Evolutionary conservation across 2,329 filamentous ascomycete species (phyloP).

Genomic region (Phyllosticta ampelicida): DNA sequence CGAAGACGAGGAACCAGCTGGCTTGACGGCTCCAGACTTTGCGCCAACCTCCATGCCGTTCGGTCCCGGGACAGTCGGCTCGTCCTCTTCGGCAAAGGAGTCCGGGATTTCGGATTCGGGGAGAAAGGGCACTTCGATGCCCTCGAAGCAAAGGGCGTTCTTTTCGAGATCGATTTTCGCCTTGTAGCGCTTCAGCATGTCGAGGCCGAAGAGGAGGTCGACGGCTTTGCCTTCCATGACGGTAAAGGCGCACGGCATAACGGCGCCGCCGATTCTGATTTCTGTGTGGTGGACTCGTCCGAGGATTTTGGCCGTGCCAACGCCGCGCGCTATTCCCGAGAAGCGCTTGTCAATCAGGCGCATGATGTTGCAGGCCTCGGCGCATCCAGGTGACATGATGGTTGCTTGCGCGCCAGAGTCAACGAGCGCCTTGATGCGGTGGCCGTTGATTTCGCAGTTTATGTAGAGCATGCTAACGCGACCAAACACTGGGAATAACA

Average conservation of each 20-base stretch:
- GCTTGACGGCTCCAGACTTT: conserved; percentile 64
- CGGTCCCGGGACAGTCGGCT: conserved; percentile 75
- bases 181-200: conserved; percentile 96
- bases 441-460: conserved; percentile 85
- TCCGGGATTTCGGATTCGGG: conserved; percentile 93
- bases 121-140: conserved; percentile 78
- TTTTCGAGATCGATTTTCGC: conserved; percentile 80
- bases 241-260: conserved; percentile 89
- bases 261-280: conserved; percentile 81
- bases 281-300: conserved; percentile 91
- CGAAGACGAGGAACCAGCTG: conserved; percentile 39
- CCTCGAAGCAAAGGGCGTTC: conserved; percentile 79
- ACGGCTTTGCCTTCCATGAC: conserved; percentile 99
- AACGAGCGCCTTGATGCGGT: conserved; percentile 88
- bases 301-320: conserved; percentile 88
- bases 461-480: conserved; percentile 95
- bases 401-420: conserved; percentile 96
- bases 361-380: conserved; percentile 90
- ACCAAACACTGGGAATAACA: conserved; percentile 62
- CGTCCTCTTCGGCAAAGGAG: conserved; percentile 60
- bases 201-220: conserved; percentile 81
- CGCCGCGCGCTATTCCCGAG: conserved; percentile 81
- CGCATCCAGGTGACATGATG: conserved; percentile 94
- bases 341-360: conserved; percentile 87
- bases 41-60: conserved; percentile 83